These are phyloP conservation scores for Hypsizygus marmoreus DNA, from an alignment of 768 basidiomycete genomes.

Conservation along the genomic window DNA sequence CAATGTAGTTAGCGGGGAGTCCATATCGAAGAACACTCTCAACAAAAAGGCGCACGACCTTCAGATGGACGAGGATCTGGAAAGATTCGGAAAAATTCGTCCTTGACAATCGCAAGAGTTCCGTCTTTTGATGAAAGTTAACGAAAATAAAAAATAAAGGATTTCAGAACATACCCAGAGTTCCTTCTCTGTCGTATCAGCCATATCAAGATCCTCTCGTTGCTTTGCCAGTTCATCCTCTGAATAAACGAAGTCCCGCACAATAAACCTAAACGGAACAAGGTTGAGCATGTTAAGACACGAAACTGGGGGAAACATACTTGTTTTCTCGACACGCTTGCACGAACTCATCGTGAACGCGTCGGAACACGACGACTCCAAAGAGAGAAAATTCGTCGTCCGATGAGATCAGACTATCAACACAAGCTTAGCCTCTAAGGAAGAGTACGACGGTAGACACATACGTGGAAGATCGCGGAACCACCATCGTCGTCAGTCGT, in stretches of 20 bases:
- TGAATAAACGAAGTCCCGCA: slow-evolving; percentile 92
- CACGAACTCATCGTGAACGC: slow-evolving; percentile 87
- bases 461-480: slow-evolving; percentile 88
- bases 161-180: slow-evolving; percentile 78
- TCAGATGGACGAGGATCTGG: slow-evolving; percentile 91
- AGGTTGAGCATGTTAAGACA: slow-evolving; percentile 3
- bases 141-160: neutral
- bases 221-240: slow-evolving; percentile 81
- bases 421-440: slow-evolving; percentile 8
- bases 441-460: slow-evolving; percentile 38
- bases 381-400: slow-evolving; percentile 92
- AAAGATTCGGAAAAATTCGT: slow-evolving; percentile 98
- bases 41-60: slow-evolving; percentile 87
- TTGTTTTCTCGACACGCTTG: slow-evolving; percentile 97
- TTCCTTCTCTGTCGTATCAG: slow-evolving; percentile 89
- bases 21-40: slow-evolving; percentile 97
- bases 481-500: slow-evolving; percentile 83
- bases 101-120: slow-evolving; percentile 84
- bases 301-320: slow-evolving; percentile 41
- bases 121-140: slow-evolving; percentile 58
- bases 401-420: slow-evolving; percentile 63
- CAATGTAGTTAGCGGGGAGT: slow-evolving; percentile 87
- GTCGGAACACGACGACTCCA: slow-evolving; percentile 85
- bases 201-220: slow-evolving; percentile 74
- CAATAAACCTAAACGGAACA: slow-evolving; percentile 68